phyloP scores from a whole-genome alignment of 106 monocot species.

The Apostasia shenzhenica region DNA sequence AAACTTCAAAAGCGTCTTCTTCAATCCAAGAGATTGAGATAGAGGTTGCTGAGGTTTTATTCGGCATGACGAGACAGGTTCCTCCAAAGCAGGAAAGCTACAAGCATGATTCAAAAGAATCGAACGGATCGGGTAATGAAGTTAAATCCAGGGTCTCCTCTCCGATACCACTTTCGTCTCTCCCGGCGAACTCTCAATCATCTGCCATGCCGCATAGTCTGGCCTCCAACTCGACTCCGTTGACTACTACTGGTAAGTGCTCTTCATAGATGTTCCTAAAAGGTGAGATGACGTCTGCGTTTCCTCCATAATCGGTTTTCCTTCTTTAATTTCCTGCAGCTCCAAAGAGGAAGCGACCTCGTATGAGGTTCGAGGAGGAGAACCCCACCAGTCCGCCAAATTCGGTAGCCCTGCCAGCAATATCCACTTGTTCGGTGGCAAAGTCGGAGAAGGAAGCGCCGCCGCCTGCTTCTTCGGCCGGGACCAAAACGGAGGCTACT shows the following conservation, averaged over 20 bases:
- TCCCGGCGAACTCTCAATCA: slow-evolving; percentile 18
- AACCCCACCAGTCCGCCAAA: slow-evolving; percentile 20
- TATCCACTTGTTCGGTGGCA: slow-evolving; percentile 6
- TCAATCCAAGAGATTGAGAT: slow-evolving; percentile 76
- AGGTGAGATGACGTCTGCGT: neutral
- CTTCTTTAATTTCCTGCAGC: slow-evolving; percentile 17
- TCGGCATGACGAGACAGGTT: slow-evolving; percentile 68
- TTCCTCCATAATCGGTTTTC: neutral
- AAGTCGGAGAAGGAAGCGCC: slow-evolving; percentile 31
- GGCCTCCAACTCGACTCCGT: slow-evolving; percentile 12
- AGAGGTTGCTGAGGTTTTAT: slow-evolving; percentile 97
- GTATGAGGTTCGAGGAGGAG: slow-evolving; percentile 58
- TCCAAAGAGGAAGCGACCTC: slow-evolving; percentile 72
- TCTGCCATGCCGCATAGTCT: slow-evolving; percentile 14
- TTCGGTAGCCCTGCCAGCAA: neutral
- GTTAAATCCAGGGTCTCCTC: slow-evolving; percentile 41
- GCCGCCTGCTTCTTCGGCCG: slow-evolving; percentile 8
- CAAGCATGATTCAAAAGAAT: slow-evolving; percentile 39
- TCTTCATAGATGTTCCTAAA: neutral
- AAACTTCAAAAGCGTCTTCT: slow-evolving; percentile 39
- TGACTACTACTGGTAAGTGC: slow-evolving; percentile 37
- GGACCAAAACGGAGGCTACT: slow-evolving; percentile 7
- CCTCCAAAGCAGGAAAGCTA: slow-evolving; percentile 30
- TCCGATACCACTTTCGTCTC: slow-evolving; percentile 31
- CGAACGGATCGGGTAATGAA: slow-evolving; percentile 41